These are phyloP conservation scores for Leccinum fibrillosum DNA, from an alignment of 768 basidiomycete genomes.

Conservation along the genomic window DNA sequence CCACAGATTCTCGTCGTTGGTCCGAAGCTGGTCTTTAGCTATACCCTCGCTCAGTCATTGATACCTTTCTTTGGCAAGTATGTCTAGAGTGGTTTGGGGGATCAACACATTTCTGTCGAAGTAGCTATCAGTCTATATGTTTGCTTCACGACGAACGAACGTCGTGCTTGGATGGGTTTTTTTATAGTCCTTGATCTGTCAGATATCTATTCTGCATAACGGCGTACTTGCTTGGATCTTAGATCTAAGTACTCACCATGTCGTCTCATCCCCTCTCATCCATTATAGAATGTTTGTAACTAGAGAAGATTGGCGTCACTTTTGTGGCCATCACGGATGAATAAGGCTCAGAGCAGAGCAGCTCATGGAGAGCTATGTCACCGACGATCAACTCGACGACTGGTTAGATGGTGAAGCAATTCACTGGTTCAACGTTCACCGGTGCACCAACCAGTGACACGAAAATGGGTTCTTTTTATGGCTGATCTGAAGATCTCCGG, in stretches of 20 bases:
- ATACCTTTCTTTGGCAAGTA: constrained; percentile 91
- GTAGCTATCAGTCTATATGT: neutral
- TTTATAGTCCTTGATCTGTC: constrained; percentile 13
- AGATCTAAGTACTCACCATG: too few species aligned
- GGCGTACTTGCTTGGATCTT: neutral
- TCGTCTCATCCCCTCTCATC: too few species aligned
- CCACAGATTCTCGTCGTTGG: constrained; percentile 88
- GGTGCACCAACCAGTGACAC: neutral
- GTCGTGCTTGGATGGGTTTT: neutral
- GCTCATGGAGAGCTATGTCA: too few species aligned
- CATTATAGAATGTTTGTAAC: too few species aligned
- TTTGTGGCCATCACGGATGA: too few species aligned
- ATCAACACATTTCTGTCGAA: neutral
- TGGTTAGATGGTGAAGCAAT: too few species aligned
- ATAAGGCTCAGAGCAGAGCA: too few species aligned
- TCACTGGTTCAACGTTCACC: neutral
- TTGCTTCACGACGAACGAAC: neutral
- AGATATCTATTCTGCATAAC: constrained; percentile 2
- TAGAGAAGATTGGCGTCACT: too few species aligned
- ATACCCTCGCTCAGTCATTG: constrained; percentile 93
- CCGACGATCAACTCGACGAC: too few species aligned
- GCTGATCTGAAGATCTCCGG: constrained; percentile 65
- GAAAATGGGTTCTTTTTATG: constrained; percentile 46
- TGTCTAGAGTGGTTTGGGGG: constrained; percentile 41
- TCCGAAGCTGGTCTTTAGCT: constrained; percentile 97